Percentiles rank a stretch among this genome's conserved stretches.
Evolutionary conservation across 164 flowering plant genomes (phyloP).

Genomic region (Vitis rupestris): DNA sequence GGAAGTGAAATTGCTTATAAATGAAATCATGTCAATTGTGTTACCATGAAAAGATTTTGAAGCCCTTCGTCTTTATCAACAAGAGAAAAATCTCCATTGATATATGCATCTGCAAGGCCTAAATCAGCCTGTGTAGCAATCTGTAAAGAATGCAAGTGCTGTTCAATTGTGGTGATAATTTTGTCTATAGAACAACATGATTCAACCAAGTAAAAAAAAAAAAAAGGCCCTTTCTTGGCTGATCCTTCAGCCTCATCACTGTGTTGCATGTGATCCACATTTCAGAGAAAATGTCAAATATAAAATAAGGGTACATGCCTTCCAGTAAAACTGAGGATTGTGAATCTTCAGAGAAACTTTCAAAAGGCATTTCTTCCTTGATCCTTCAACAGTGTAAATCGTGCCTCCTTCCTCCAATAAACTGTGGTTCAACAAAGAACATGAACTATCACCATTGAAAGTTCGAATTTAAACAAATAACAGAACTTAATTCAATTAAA

Average conservation of each 20-base stretch:
- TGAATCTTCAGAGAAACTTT: slow-evolving; percentile 65
- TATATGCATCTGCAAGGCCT: slow-evolving; percentile 96
- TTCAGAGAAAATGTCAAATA: not conserved
- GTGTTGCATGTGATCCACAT: too few species aligned
- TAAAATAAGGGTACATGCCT: slow-evolving; percentile 39
- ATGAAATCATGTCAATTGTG: not conserved
- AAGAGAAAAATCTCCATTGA: slow-evolving; percentile 84
- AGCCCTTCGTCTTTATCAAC: slow-evolving; percentile 81
- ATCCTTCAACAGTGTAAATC: slow-evolving; percentile 70
- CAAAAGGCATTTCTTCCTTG: slow-evolving; percentile 34
- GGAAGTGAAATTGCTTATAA: not conserved
- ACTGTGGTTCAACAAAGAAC: slow-evolving; percentile 34
- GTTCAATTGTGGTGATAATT: not conserved
- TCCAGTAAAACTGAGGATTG: slow-evolving; percentile 86
- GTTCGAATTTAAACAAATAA: too few species aligned
- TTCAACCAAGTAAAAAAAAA: not conserved
- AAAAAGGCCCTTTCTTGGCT: too few species aligned
- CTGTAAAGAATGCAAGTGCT: slow-evolving; percentile 34
- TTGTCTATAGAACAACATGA: not conserved
- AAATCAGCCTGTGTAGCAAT: slow-evolving; percentile 80
- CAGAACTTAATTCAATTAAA: too few species aligned
- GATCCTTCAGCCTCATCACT: too few species aligned
- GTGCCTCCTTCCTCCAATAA: slow-evolving; percentile 93
- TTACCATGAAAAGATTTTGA: slow-evolving; percentile 72
- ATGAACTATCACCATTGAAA: not conserved